Evolutionary conservation across 169 alveolate genomes (phyloP).

Genomic region (Plasmodium sp.): DNA sequence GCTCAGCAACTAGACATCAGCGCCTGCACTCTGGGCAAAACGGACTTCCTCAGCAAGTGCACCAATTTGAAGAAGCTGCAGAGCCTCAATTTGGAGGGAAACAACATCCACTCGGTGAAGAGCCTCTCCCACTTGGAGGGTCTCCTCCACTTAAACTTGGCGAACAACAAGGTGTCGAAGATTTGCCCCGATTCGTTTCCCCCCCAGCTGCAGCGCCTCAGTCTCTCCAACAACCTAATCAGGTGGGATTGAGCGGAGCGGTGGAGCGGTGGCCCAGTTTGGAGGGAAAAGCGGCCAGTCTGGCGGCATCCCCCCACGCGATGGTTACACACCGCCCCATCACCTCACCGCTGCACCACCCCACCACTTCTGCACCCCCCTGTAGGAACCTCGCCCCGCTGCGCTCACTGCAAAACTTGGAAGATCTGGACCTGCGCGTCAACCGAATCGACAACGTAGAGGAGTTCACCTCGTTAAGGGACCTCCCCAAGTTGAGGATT

Average conservation of each 20-base stretch:
- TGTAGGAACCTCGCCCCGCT: slow-evolving; percentile 37
- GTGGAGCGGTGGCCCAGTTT: too few relatives aligned
- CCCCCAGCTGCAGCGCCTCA: neutral
- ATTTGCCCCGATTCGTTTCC: slow-evolving; percentile 36
- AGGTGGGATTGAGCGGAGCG: slow-evolving; percentile 8
- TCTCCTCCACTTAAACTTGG: slow-evolving; percentile 16
- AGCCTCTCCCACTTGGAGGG: neutral
- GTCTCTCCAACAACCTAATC: slow-evolving; percentile 48
- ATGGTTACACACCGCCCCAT: neutral
- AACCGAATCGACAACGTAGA: slow-evolving; percentile 61
- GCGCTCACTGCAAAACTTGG: slow-evolving; percentile 11
- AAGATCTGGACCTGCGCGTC: slow-evolving; percentile 39
- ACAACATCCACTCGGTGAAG: slow-evolving; percentile 31
- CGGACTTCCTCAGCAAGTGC: slow-evolving; percentile 29
- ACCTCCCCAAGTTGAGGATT: slow-evolving; percentile 3
- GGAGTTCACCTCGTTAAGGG: slow-evolving; percentile 33
- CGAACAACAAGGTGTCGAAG: slow-evolving; percentile 68
- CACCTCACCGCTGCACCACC: neutral
- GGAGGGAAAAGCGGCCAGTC: too few relatives aligned
- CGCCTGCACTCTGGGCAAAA: slow-evolving; percentile 21
- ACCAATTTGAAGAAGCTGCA: slow-evolving; percentile 13
- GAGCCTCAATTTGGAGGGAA: slow-evolving; percentile 50
- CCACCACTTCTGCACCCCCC: neutral
- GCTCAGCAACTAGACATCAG: slow-evolving; percentile 49
- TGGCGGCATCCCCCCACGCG: too few relatives aligned